Evolutionary conservation across 768 basidiomycete species (phyloP).

Genomic region (Dentipellis sp.): DNA sequence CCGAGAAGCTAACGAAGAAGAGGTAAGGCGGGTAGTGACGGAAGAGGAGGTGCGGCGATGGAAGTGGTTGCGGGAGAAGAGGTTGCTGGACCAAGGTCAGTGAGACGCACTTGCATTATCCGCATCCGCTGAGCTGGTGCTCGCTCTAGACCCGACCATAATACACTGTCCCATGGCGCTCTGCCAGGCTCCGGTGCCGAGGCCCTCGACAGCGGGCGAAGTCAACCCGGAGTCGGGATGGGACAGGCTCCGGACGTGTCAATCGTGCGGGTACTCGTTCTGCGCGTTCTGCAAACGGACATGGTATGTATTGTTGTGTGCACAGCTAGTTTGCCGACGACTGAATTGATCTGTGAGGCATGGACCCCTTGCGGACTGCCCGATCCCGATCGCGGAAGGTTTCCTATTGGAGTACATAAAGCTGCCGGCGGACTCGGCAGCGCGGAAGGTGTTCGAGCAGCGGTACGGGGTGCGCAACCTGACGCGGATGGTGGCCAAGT

Average conservation of each 20-base stretch:
- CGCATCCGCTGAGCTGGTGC: not conserved
- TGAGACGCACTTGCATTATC: not conserved
- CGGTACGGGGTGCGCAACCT: slow-evolving; percentile 59
- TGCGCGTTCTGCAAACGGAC: slow-evolving; percentile 76
- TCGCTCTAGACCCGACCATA: slow-evolving; percentile 57
- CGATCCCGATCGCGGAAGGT: slow-evolving; percentile 54
- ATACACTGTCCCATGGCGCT: slow-evolving; percentile 72
- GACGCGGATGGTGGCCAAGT: slow-evolving; percentile 46
- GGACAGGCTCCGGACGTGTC: slow-evolving; percentile 65
- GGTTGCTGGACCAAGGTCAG: slow-evolving; percentile 60
- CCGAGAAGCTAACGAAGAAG: slow-evolving; percentile 55
- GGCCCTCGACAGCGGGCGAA: slow-evolving; percentile 30
- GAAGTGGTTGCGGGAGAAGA: slow-evolving; percentile 70
- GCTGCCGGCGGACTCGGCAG: slow-evolving; percentile 39
- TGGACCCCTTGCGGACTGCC: slow-evolving; percentile 66
- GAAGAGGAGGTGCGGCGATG: slow-evolving; percentile 60
- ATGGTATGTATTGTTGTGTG: slow-evolving; percentile 39
- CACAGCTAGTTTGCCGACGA: not conserved
- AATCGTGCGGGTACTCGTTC: slow-evolving; percentile 66
- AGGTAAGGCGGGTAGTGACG: slow-evolving; percentile 63
- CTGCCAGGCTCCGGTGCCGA: slow-evolving; percentile 75
- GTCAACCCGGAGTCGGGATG: slow-evolving; percentile 54
- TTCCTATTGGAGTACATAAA: slow-evolving; percentile 61
- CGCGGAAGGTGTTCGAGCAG: slow-evolving; percentile 44
- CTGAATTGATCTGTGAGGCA: slow-evolving; percentile 45